phyloP scores from a whole-genome alignment of 257 asterid species.

The Penstemon barbatus region DNA sequence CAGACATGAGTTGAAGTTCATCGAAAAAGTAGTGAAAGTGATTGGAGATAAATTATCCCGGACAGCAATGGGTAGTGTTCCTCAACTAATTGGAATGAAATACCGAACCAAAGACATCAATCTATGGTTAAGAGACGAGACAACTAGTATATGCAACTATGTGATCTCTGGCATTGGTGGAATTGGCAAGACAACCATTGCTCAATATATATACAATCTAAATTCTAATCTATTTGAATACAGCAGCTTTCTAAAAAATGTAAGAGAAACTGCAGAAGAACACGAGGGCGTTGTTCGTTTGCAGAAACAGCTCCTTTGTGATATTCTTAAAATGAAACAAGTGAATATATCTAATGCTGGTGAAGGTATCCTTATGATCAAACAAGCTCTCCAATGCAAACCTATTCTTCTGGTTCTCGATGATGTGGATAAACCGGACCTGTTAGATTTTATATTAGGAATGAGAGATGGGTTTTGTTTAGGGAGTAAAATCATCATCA shows the following conservation, averaged over 20 bases:
- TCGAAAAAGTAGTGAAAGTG: constrained; percentile 21
- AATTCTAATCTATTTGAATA: constrained; percentile 25
- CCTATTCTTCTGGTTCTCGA: constrained; percentile 30
- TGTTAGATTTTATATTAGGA: constrained; percentile 24
- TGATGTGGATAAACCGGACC: constrained; percentile 32
- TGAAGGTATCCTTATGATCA: constrained; percentile 30
- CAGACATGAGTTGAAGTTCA: constrained; percentile 18
- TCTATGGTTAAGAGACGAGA: constrained; percentile 23
- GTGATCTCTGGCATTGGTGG: constrained; percentile 28
- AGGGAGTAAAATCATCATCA: constrained; percentile 24
- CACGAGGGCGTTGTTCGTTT: constrained; percentile 22
- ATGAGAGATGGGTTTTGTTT: constrained; percentile 22
- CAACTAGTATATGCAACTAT: neutral
- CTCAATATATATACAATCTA: constrained; percentile 29
- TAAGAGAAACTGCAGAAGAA: constrained; percentile 25
- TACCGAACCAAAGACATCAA: constrained; percentile 13
- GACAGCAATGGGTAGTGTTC: constrained; percentile 16
- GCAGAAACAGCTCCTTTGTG: constrained; percentile 27
- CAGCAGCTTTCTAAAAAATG: constrained; percentile 27
- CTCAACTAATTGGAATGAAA: constrained; percentile 21
- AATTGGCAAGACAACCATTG: constrained; percentile 34
- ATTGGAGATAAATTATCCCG: constrained; percentile 19
- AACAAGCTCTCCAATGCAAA: constrained; percentile 13
- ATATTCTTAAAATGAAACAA: constrained; percentile 1
- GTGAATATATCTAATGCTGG: constrained; percentile 15